Base-by-base conservation (phyloP, 1,284 basidiomycete species). In the Chiua sp. region DNA sequence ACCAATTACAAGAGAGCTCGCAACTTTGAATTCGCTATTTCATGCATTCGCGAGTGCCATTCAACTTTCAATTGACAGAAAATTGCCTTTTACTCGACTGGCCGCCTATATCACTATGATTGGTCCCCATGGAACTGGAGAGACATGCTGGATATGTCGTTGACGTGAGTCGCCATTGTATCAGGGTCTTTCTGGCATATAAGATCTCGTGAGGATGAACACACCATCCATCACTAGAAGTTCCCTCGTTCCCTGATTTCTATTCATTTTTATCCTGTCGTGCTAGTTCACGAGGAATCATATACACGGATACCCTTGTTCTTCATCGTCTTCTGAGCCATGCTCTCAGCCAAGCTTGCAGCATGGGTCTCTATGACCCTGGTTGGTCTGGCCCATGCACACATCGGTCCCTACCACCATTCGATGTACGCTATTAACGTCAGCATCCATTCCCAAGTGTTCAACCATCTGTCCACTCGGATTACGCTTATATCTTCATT, bases 361-460 rank as follows among this genome's bases (percentile, higher is more conserved):
- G 18, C 46, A 50, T 66, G 59, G 68, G 37, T 35, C 22, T 49
- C 57, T 44, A 23, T 67, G 2, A 39, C 60, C 44, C 28, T 70
- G 20, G 68, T 51, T 50, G 28, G 55, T 42, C 53, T 68, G 18
- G 60, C 48, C 11, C 30, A 39, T 39, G 68, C 57, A 5, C 65
- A 70, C 39, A 7, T 35, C 2, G 3, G 0, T 23, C 0, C 44
- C 11, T 68, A 6, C 7, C 0, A 30, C 48, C 0, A 0, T 0
- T 33, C 22, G 22, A 60, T 66, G 65, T 67, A 30, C 18, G 30
- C 53, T 30, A 0, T 52, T 7, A 46, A 70, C 23, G 65, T 68
- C n/a, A 60, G 22, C 30, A 28, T 26, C 15, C n/a, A 12, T 37
- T 23, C 26, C 16, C 28, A 20, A 11, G 7, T 35, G 11, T 39